A percentile compares a stretch with the other conserved stretches of the same genome.
These are phyloP conservation scores for Oidiodendron maius DNA, from an alignment of 495 filamentous ascomycete species.

Conservation along the genomic window DNA sequence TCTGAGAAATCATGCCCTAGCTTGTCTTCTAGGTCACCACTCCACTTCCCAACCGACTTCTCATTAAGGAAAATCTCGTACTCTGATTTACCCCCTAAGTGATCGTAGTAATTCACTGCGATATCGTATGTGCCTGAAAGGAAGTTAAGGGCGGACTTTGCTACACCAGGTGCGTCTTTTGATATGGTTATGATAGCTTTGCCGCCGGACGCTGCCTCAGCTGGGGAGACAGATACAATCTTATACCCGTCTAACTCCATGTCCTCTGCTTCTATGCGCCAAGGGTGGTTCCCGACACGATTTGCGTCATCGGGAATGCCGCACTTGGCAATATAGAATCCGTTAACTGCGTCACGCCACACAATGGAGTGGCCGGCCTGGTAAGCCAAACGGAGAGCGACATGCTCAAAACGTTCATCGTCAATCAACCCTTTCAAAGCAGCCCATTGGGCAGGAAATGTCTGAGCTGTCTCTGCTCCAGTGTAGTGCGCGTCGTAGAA, in stretches of 20 bases:
- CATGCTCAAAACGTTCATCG: conserved; percentile 52
- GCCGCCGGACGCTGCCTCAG: conserved; percentile 46
- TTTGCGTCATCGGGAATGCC: conserved; percentile 47
- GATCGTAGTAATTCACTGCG: conserved; percentile 62
- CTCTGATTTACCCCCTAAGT: conserved; percentile 45
- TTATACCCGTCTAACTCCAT: conserved; percentile 54
- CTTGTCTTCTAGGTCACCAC: conserved; percentile 48
- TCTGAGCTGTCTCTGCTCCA: conserved; percentile 53
- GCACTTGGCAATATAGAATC: conserved; percentile 56
- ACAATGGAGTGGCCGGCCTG: conserved; percentile 65
- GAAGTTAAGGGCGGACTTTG: conserved; percentile 37
- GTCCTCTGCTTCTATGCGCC: conserved; percentile 58
- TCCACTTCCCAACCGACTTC: conserved; percentile 46
- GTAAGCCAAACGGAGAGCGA: conserved; percentile 50
- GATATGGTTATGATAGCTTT: conserved; percentile 41
- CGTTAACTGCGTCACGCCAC: conserved; percentile 60
- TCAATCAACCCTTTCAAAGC: conserved; percentile 52
- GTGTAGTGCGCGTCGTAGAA: conserved; percentile 69
- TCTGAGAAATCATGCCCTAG: conserved; percentile 50
- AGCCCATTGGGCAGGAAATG: conserved; percentile 48
- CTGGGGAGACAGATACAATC: conserved; percentile 41
- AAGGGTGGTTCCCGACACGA: conserved; percentile 53
- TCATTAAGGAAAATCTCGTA: conserved; percentile 51
- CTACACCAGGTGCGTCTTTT: conserved; percentile 45
- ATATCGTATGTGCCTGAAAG: conserved; percentile 52